Conservation (phyloP, 306 rosid genomes). For the Leucaena leucocephala region DNA sequence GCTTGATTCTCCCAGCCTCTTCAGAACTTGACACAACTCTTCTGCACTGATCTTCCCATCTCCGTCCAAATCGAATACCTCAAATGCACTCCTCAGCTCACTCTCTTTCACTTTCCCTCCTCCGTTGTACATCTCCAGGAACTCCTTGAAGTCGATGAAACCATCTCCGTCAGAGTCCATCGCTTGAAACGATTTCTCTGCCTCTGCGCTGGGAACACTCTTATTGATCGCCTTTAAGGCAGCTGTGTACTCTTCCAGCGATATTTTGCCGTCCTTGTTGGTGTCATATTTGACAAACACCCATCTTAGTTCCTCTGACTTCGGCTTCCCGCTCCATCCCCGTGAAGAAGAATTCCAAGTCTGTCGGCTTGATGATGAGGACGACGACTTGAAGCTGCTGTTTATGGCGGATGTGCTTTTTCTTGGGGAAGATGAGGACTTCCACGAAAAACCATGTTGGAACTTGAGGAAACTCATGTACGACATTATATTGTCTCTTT, state of each 20-base stretch:
- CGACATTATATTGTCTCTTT: neutral
- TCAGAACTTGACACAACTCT: conserved; percentile 63
- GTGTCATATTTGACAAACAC: conserved; percentile 72
- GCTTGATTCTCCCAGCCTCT: conserved; percentile 62
- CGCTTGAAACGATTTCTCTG: conserved; percentile 51
- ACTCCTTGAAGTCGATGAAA: conserved; percentile 66
- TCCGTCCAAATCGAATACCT: conserved; percentile 72
- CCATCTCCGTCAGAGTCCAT: conserved; percentile 80
- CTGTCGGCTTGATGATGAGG: neutral
- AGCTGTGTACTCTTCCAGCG: conserved; percentile 67
- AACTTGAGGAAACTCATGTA: conserved; percentile 52
- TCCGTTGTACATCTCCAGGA: conserved; percentile 54
- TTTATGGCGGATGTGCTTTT: conserved; percentile 33
- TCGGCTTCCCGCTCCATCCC: conserved; percentile 41
- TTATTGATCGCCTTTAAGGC: conserved; percentile 52
- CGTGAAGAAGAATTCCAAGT: neutral
- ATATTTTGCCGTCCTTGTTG: conserved; percentile 73
- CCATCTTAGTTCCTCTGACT: conserved; percentile 64
- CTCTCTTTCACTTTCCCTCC: conserved; percentile 44
- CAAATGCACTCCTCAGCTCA: conserved; percentile 65
- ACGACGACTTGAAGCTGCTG: conserved; percentile 41
- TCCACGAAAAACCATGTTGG: conserved; percentile 40
- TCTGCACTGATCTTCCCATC: conserved; percentile 84
- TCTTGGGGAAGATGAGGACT: conserved; percentile 29
- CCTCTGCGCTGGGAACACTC: conserved; percentile 50